Base-by-base conservation (phyloP, 331 rosid genomes). In the Quercus tomentella region DNA sequence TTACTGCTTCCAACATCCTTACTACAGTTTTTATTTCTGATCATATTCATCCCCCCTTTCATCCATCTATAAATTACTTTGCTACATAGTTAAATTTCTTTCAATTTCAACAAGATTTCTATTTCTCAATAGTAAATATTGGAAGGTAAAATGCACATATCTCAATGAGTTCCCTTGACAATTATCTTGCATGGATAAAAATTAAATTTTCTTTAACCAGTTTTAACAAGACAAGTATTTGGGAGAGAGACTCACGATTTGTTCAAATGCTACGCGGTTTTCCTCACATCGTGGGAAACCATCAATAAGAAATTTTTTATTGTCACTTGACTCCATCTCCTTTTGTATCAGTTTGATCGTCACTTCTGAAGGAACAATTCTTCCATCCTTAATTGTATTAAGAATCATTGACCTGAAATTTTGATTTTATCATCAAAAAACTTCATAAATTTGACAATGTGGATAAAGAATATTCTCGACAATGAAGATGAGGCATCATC, bases 271-370 rank as follows among this genome's bases (percentile, higher is more conserved):
- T 57, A 73, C 58, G 76, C 99, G 97, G 74, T 93, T 96, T 85
- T 96, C 94, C 89, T 96, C 96, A 0, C 89, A 81, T 83, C 96
- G 87, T 45, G 99, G 99, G 89, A 96, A 96, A 70, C 98, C 99
- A 80, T 93, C 99, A 75, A 96, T 90, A 63, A 96, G 93, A 86
- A 96, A 88, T 74, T 88, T 93, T 31, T 73, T 70, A 72, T 75
- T 88, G 75, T 88, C 91, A 77, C 88, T 84, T 62, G 79, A 82
- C 84, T 93, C 89, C 93, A 96, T 84, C 93, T 91, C 99, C 90
- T 67, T 93, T 54, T 73, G 90, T 78, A 96, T 85, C 86, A 96
- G 86, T 56, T 85, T 87, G 79, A 96, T 87, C 1, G 99, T 93
- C 79, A 96, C 91, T 68, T 87, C 86, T 52, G 99, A 96, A 58